Percentiles rank a stretch among this genome's conserved stretches.
Conservation (phyloP, 1,284 basidiomycete species). For the Chiua sp. region DNA sequence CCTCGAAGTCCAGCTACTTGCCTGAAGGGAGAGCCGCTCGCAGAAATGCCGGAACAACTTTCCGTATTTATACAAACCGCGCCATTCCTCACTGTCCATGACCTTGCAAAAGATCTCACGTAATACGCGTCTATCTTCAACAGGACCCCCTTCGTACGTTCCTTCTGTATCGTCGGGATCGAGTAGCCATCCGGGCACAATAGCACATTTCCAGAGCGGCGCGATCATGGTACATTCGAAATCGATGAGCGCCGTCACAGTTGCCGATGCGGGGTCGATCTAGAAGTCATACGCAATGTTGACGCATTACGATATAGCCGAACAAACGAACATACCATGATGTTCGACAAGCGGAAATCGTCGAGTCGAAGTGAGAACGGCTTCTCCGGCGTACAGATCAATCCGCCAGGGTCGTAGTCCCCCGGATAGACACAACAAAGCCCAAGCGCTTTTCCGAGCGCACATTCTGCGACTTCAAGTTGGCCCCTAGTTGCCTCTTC, state of each 20-base stretch:
- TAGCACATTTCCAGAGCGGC: background rate
- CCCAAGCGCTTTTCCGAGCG: background rate
- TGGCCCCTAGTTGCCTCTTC: background rate
- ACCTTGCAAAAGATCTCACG: background rate
- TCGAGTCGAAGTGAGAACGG: constrained; percentile 2
- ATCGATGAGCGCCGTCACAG: background rate
- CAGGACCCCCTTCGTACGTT: background rate
- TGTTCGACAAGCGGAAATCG: constrained; percentile 7
- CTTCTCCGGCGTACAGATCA: background rate
- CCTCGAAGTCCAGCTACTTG: background rate
- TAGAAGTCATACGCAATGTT: background rate
- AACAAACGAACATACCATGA: constrained; percentile 6
- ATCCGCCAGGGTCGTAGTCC: background rate
- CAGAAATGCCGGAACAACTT: background rate
- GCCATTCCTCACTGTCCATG: background rate
- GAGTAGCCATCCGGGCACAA: background rate
- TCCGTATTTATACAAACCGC: background rate
- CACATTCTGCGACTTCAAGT: background rate
- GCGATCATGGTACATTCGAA: background rate
- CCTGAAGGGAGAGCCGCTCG: background rate
- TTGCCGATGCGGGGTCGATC: background rate
- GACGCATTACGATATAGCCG: background rate
- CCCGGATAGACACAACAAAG: constrained; percentile 3
- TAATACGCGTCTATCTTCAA: background rate
- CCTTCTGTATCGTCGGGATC: background rate